Base-by-base conservation (phyloP, 768 basidiomycete genomes). In the Strobilomyces dryophilus region DNA sequence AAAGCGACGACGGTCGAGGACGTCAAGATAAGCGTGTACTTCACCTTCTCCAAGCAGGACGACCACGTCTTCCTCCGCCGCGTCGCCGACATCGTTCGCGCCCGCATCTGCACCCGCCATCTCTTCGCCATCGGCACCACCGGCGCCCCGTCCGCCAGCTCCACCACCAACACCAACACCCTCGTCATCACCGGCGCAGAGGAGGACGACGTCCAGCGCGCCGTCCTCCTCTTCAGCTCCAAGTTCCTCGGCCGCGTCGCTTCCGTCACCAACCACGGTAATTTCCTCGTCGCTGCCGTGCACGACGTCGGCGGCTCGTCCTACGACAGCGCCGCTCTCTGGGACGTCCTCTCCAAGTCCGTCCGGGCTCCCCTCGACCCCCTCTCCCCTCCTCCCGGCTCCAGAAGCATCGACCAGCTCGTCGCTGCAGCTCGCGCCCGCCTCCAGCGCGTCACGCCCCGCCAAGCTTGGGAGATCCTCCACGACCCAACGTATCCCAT, bases 261-360 rank as follows among this genome's bases (percentile, higher is more conserved):
- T 32, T 59, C 71, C 29, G 71, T 75, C 14, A 61, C 62, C 5
- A 73, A 69, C 31, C 70, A 71, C 32, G 68, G 67, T 27, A 62
- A 64, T 45, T 49, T 59, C 17, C 68, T 76, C 59, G 60, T 79
- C 5, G 82, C 79, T 7, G 66, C 73, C 34, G 76, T 86, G n/a
- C 72, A 76, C 8, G 79, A 81, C 55, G 67, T 87, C 39, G 79
- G 79, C 17, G 70, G 67, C 7, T 75, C 78, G 0, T 67, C 77
- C 1, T 85, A 82, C 61, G 88, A 91, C 62, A 80, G 79, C 42
- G 74, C 76, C 4, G 84, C 87, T 39, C 73, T 90, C 3, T 82
- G 81, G 82, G 85, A 88, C 57, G 79, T 84, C 45, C 71, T 88
- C n/a, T 75, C 76, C 41, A 89, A 89, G 65, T 78, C 82, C 3